phyloP scores from a whole-genome alignment of 192 early-diverging fungal species.

The Coemansia furcata region DNA sequence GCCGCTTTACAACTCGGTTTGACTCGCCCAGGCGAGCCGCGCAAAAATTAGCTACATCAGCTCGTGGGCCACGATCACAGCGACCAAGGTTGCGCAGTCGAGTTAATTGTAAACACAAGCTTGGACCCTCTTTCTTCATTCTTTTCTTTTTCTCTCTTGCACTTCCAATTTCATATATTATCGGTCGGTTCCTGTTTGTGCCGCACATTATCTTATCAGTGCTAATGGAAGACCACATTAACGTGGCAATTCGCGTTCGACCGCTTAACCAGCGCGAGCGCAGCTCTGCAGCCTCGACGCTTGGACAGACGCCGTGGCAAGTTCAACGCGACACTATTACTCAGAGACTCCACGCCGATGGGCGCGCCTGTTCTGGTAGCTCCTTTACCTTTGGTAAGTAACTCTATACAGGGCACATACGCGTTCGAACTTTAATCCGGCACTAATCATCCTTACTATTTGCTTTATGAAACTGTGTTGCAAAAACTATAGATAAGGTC shows the following conservation, averaged over 20 bases:
- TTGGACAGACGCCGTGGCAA: conserved; percentile 32
- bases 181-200: not conserved
- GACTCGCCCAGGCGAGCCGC: not conserved
- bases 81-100: not conserved
- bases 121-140: not conserved
- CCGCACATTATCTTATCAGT: not conserved
- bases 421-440: not conserved
- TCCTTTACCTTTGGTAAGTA: conserved; percentile 53
- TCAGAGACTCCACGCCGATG: conserved; percentile 27
- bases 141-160: not conserved
- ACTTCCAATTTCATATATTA: not conserved
- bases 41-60: not conserved
- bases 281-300: conserved; percentile 39
- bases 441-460: not conserved
- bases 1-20: not conserved
- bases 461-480: not conserved
- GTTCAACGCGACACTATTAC: conserved; percentile 51
- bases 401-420: not conserved
- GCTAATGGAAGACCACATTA: conserved; percentile 59
- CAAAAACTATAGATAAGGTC: conserved; percentile 38
- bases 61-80: too few relatives aligned
- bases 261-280: conserved; percentile 65
- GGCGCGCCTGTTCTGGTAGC: conserved; percentile 35
- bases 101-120: not conserved
- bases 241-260: conserved; percentile 72